Conservation (phyloP, 441 rosid species). For the Capsella rubella region DNA sequence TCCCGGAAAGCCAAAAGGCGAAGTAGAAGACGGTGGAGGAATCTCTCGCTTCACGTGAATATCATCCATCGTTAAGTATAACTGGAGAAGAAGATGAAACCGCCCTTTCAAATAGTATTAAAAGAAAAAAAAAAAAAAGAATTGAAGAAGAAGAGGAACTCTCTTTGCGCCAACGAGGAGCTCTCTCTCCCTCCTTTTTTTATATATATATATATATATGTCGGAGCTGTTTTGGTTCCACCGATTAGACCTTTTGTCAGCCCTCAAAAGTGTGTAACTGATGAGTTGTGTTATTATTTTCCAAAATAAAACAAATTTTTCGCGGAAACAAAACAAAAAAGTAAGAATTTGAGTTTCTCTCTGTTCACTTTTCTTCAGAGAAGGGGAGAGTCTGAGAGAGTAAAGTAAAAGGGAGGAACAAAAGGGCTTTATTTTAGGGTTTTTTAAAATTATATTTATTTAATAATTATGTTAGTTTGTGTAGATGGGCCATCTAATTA, state of each 20-base stretch:
- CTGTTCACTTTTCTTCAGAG: not conserved
- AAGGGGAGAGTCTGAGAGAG: too few species aligned
- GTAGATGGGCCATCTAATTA: not conserved
- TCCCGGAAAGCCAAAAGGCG: conserved; percentile 6
- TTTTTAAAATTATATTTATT: not conserved
- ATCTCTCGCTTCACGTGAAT: conserved; percentile 53
- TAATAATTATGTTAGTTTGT: not conserved
- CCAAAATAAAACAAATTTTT: not conserved
- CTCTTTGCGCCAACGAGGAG: too few species aligned
- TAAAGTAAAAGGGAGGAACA: not conserved
- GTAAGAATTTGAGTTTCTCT: not conserved
- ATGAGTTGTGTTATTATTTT: not conserved
- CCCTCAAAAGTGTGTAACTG: not conserved
- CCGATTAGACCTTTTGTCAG: not conserved
- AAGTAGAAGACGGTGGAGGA: conserved; percentile 8
- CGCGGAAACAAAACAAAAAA: too few species aligned
- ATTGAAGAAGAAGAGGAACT: not conserved
- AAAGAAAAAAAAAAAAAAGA: too few species aligned
- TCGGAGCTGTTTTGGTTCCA: not conserved
- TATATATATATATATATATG: too few species aligned
- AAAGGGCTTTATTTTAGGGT: not conserved
- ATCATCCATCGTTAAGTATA: conserved; percentile 39
- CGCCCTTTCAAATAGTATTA: not conserved
- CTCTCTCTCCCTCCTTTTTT: not conserved
- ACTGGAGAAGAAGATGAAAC: not conserved